Evolutionary conservation across 1,284 basidiomycete species (phyloP), one percentile per base, ranked within the genome.

Genomic region (Sporisorium iseilematis-ciliati): DNA sequence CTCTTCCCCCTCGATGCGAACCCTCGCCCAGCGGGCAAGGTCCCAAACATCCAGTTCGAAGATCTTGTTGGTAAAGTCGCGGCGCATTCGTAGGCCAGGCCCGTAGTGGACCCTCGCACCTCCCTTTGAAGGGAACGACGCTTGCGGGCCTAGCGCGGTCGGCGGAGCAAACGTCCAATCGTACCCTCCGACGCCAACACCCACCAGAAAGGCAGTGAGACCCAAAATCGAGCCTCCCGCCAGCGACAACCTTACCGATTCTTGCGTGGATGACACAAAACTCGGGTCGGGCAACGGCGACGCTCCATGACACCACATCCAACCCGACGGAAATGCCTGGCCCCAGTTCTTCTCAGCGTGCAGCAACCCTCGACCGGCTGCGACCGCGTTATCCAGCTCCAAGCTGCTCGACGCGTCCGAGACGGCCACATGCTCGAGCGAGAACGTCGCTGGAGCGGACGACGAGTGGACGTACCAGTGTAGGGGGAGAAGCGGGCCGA

Each of bases 281-380:
- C 40, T 40, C 1, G 64, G 56, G 21, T 64, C 60, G 31, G 57
- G 50, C 4, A 74, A 38, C 3, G 71, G 41, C 1, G 65, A 55
- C 2, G 71, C 46, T 4, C 33, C 71, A 21, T 76, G 68, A 8
- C 8, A 25, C 74, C 74, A 76, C 50, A 71, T 64, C 74, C 68
- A 76, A 3, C 74, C 74, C 5, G 57, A 46, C 0, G 74, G 74
- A 41, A 76, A 76, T 12, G 57, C 49, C 21, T 76, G 68, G 7
- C 74, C 74, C 65, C 68, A 71, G 35, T 76, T 76, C 49, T 72
- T 76, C 31, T 76, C 74, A 4, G 65, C 23, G 46, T 72, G 74
- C 20, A 72, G 3, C 33, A 52, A 40, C 1, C 46, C 74, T 23
- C 54, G 18, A 4, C 74, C 74, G 2, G 74, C 63, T 16, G 74